Percentiles rank a stretch among this genome's conserved stretches.
phyloP scores from a whole-genome alignment of 2,329 filamentous ascomycete species.

The Alternaria brassicae region DNA sequence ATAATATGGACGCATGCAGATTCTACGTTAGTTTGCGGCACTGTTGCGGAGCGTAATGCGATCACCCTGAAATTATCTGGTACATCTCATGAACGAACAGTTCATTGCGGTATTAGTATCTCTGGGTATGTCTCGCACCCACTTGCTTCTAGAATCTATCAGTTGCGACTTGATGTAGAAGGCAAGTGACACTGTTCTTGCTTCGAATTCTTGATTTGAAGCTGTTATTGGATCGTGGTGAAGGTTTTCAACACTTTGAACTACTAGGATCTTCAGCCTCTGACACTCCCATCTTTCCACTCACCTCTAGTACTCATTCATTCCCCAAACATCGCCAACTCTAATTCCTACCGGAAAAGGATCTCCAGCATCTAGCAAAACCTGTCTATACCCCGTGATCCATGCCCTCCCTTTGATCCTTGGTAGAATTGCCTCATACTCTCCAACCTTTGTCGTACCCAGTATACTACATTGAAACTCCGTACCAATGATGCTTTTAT shows the following conservation, averaged over 20 bases:
- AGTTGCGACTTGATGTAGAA: not conserved
- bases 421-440: constrained; percentile 52
- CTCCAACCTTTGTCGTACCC: constrained; percentile 50
- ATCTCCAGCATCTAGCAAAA: constrained; percentile 55
- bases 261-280: not conserved
- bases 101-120: not conserved
- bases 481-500: constrained; percentile 55
- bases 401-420: constrained; percentile 55
- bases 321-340: constrained; percentile 43
- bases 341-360: constrained; percentile 54
- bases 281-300: not conserved
- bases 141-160: not conserved
- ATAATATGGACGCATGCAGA: not conserved
- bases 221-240: not conserved
- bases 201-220: not conserved
- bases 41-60: not conserved
- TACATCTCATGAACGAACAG: not conserved
- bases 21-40: not conserved
- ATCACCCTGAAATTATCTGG: not conserved
- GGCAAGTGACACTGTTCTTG: not conserved
- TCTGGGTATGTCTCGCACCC: not conserved
- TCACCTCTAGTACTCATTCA: not conserved
- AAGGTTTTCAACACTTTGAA: not conserved
- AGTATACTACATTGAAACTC: constrained; percentile 53
- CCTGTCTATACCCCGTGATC: constrained; percentile 56